phyloP scores from a whole-genome alignment of 2,329 filamentous ascomycete genomes.

The Penicillium sp. region DNA sequence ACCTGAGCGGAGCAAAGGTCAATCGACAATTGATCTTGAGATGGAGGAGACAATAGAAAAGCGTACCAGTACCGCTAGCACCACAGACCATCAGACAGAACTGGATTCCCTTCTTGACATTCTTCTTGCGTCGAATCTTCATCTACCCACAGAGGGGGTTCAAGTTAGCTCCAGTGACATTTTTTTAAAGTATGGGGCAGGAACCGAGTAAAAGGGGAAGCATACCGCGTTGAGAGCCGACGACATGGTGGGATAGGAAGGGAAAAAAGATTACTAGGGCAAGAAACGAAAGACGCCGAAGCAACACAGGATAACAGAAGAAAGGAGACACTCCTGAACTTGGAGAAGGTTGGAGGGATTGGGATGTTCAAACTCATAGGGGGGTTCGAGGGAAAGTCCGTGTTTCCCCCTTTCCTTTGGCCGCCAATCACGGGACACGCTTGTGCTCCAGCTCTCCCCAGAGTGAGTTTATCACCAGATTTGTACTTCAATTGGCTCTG shows the following conservation, averaged over 20 bases:
- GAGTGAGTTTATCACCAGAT: conserved; percentile 7
- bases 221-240: conserved; percentile 52
- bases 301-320: conserved; percentile 17
- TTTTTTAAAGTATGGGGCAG: conserved; percentile 21
- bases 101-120: conserved; percentile 99
- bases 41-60: conserved; percentile 3
- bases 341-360: conserved; percentile 10
- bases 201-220: conserved; percentile 26
- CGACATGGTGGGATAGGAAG: conserved; percentile 44
- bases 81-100: conserved; percentile 99
- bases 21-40: conserved; percentile 15
- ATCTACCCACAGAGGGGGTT: conserved; percentile 51
- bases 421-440: conserved; percentile 24
- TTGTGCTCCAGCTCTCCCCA: conserved; percentile 18
- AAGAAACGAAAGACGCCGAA: conserved; percentile 18
- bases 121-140: conserved; percentile 99
- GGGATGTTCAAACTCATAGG: conserved; percentile 6
- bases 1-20: conserved; percentile 49
- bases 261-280: conserved; percentile 18
- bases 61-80: conserved; percentile 88
- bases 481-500: background rate
- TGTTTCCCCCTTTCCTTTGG: conserved; percentile 29
- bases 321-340: conserved; percentile 28
- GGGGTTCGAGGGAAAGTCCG: conserved; percentile 23
- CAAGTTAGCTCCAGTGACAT: conserved; percentile 15